Percentiles rank a stretch among this genome's conserved stretches.
Conservation (phyloP, 306 rosid genomes). For the Quillaja saponaria region DNA sequence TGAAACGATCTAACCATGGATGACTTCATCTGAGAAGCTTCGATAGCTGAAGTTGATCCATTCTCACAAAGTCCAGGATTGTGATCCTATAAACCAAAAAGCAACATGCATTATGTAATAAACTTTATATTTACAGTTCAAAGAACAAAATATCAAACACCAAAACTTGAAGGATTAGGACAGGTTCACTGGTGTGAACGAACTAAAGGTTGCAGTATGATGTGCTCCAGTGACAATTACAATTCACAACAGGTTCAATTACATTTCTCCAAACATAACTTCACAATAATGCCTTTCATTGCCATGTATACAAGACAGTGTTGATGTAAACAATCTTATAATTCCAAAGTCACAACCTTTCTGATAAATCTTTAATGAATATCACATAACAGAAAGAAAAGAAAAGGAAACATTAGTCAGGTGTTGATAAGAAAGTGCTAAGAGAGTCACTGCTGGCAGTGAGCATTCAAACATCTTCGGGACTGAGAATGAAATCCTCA, state of each 20-base stretch:
- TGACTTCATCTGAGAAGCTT: constrained; percentile 55
- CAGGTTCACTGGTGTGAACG: neutral
- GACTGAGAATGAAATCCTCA: too few relatives aligned
- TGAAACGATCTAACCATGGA: constrained; percentile 45
- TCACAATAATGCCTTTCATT: too few relatives aligned
- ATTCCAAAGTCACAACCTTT: too few relatives aligned
- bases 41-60: constrained; percentile 60
- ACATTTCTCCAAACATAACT: too few relatives aligned
- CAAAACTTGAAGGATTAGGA: neutral
- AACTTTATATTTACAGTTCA: neutral
- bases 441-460: too few relatives aligned
- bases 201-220: neutral
- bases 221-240: too few relatives aligned
- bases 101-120: neutral
- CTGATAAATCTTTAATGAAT: too few relatives aligned
- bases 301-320: too few relatives aligned
- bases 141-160: constrained; percentile 8
- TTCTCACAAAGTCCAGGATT: constrained; percentile 46
- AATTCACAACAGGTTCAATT: too few relatives aligned
- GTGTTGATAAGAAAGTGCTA: too few relatives aligned
- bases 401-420: neutral
- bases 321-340: too few relatives aligned
- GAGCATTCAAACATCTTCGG: too few relatives aligned
- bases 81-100: constrained; percentile 44
- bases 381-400: constrained; percentile 9